Percentiles rank a stretch among this genome's conserved stretches.
phyloP scores from a whole-genome alignment of 1,284 basidiomycete species.

The Apiotrichum siamense region DNA sequence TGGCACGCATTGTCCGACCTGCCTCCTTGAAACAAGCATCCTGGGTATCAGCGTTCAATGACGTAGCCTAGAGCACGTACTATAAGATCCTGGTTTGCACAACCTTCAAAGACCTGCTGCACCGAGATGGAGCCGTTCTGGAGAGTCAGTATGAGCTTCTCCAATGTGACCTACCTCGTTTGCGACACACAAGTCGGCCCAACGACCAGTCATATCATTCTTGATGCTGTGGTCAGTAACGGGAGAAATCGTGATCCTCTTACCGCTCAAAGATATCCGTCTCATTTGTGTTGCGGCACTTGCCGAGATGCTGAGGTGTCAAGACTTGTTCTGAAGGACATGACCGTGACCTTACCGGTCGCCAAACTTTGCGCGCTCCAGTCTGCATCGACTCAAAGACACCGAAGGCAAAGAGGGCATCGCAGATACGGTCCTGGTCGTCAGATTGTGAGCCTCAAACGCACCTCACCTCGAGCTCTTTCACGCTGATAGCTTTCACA shows the following conservation, averaged over 20 bases:
- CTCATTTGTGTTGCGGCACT: constrained; percentile 27
- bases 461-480: constrained; percentile 35
- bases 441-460: not conserved
- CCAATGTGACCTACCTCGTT: constrained; percentile 26
- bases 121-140: constrained; percentile 43
- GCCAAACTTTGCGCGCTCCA: constrained; percentile 39
- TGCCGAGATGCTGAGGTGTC: constrained; percentile 34
- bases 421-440: constrained; percentile 25
- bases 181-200: constrained; percentile 35
- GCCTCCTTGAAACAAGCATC: constrained; percentile 39
- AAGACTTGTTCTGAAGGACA: not conserved
- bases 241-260: not conserved
- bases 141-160: not conserved
- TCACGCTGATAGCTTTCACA: constrained; percentile 35
- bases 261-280: constrained; percentile 32
- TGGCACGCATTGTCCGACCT: not conserved
- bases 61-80: constrained; percentile 10
- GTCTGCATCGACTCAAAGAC: constrained; percentile 41
- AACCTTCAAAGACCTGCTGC: constrained; percentile 43
- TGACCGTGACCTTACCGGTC: constrained; percentile 27
- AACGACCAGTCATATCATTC: constrained; percentile 29
- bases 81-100: constrained; percentile 34
- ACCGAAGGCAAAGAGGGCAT: constrained; percentile 32
- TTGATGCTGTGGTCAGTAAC: constrained; percentile 28
- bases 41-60: constrained; percentile 11